A percentile compares a stretch with the other conserved stretches of the same genome.
phyloP scores from a whole-genome alignment of 2,329 filamentous ascomycete species.

The Aureobasidium mangrovei region DNA sequence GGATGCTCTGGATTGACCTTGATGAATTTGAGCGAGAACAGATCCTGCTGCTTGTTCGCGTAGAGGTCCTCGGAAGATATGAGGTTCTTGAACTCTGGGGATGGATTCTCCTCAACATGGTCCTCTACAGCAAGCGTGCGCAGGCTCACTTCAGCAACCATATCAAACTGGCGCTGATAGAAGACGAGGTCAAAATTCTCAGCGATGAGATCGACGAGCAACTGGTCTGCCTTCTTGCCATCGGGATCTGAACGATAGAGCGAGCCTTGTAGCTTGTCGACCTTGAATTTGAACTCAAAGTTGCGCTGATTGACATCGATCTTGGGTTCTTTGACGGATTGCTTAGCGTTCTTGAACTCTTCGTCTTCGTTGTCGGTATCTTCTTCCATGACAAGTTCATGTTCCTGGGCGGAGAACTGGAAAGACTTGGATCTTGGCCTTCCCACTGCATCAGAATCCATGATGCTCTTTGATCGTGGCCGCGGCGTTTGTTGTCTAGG shows the following conservation, averaged over 20 bases:
- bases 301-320: constrained; percentile 73
- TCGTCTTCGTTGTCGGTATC: constrained; percentile 50
- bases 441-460: constrained; percentile 35
- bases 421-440: constrained; percentile 62
- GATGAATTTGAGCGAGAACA: constrained; percentile 82
- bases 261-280: constrained; percentile 88
- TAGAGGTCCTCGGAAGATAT: constrained; percentile 77
- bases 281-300: constrained; percentile 95
- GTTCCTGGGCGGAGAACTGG: constrained; percentile 60
- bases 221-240: constrained; percentile 62
- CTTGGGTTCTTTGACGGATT: constrained; percentile 42
- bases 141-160: constrained; percentile 84
- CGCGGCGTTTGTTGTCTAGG: constrained; percentile 16
- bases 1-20: constrained; percentile 86
- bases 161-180: constrained; percentile 81
- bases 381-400: constrained; percentile 71
- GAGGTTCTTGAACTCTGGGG: constrained; percentile 91
- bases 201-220: constrained; percentile 85
- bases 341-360: constrained; percentile 53
- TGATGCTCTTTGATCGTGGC: constrained; percentile 18
- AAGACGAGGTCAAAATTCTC: constrained; percentile 82
- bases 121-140: constrained; percentile 85
- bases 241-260: constrained; percentile 80
- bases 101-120: constrained; percentile 77
- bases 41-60: constrained; percentile 62